phyloP scores from a whole-genome alignment of 768 basidiomycete genomes.

The Termitomyces sp. region DNA sequence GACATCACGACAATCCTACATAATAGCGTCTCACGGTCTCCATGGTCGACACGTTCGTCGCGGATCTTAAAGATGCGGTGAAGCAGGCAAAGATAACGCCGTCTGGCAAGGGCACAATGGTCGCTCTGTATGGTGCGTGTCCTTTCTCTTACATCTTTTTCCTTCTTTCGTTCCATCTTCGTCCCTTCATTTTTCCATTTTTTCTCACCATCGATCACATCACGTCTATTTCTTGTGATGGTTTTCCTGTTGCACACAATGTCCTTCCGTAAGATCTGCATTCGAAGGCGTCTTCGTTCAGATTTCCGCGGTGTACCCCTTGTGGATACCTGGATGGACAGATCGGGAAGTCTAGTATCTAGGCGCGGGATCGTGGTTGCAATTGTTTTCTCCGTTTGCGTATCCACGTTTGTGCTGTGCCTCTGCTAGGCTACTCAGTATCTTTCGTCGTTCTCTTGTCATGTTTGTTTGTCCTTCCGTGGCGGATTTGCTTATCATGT shows the following conservation, averaged over 20 bases:
- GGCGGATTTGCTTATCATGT: not conserved
- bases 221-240: not conserved
- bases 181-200: not conserved
- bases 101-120: conserved; percentile 81
- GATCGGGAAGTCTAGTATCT: not conserved
- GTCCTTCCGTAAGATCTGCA: not conserved
- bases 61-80: conserved; percentile 79
- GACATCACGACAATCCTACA: not conserved
- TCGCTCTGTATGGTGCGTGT: conserved; percentile 79
- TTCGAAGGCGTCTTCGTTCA: not conserved
- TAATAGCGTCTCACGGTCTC: conserved; percentile 79
- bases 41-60: conserved; percentile 72
- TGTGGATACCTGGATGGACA: not conserved
- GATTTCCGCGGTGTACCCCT: not conserved
- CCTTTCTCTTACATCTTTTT: not conserved
- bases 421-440: not conserved
- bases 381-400: not conserved
- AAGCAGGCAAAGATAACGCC: conserved; percentile 64
- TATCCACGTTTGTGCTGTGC: not conserved
- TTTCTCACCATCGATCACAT: not conserved
- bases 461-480: not conserved
- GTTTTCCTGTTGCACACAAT: not conserved
- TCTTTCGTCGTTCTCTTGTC: not conserved
- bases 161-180: not conserved
- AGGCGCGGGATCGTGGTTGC: not conserved